Evolutionary conservation across 805 yeast genomes (phyloP), one percentile per base, ranked within the genome.

Genomic region (Barnettozyma sp.): DNA sequence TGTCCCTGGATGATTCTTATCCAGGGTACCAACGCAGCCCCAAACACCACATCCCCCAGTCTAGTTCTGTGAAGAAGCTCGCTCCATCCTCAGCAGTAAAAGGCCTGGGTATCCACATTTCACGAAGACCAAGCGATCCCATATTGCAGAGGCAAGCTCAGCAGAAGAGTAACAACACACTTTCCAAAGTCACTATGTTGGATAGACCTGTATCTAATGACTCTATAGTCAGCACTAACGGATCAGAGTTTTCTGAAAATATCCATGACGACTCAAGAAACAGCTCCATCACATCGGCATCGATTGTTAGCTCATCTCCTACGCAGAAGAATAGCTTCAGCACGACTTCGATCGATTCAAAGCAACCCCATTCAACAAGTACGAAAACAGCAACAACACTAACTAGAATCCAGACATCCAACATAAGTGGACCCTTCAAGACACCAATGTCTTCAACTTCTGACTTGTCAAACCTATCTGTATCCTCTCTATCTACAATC

Each of bases 131-230:
- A 8, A 48, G 54, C 29, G 57, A 50, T 26, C 32, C 45, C 7
- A 35, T 47, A 34, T 28, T 45, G 14, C 46, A 40, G 27, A 40
- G 35, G 14, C 32, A 33, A 34, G 24, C 12, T 7, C 26, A 22
- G 26, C 14, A 21, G 13, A 24, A 24, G 18, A 36, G 44, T 13
- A 42, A 41, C 15, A 34, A 41, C 15, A 34, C 43, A 4, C 36
- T 52, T 2, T 39, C 48, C 10, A 26, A 43, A 29, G 12, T 37
- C n/a, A 37, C 27, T 10, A 15, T 33, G 5, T 29, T 37, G 36
- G 52, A 51, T 19, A 44, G 58, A 41, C 58, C 58, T 1, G 52
- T 50, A 6, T 53, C 58, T 7, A 48, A 53, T 35, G 58, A 53
- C 37, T 51, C 56, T 4, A 47, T 53, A 11, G 36, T 43, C 7